Evolutionary conservation across 441 rosid genomes (phyloP).

Genomic region (Isatis lusitanica): DNA sequence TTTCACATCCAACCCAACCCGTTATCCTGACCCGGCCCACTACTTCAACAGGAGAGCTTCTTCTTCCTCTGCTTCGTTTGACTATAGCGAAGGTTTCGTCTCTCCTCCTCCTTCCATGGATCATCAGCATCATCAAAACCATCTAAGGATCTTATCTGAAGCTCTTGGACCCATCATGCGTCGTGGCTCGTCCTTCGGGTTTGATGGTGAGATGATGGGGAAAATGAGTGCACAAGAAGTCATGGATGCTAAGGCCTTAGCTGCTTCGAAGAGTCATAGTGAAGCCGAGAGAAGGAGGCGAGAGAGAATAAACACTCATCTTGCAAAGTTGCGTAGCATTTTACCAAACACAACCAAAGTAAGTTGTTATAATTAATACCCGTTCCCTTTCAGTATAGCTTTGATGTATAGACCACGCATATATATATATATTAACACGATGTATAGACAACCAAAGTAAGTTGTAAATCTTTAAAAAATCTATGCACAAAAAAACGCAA

Average conservation of each 20-base stretch:
- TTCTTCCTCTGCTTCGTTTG: conserved; percentile 23
- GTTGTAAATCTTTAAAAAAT: not conserved
- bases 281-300: conserved; percentile 95
- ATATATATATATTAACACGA: not conserved
- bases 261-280: conserved; percentile 96
- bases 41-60: conserved; percentile 53
- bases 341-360: conserved; percentile 96
- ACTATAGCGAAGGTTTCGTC: conserved; percentile 28
- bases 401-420: not conserved
- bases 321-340: conserved; percentile 86
- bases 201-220: conserved; percentile 59
- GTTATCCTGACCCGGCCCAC: conserved; percentile 54
- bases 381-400: not conserved
- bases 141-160: conserved; percentile 74
- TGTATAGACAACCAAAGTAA: no score
- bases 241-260: conserved; percentile 98
- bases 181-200: conserved; percentile 61
- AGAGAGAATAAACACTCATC: conserved; percentile 92
- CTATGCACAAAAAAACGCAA: not conserved
- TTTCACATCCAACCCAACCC: conserved; percentile 46
- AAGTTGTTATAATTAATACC: conserved; percentile 35
- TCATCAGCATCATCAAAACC: conserved; percentile 44
- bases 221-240: conserved; percentile 86
- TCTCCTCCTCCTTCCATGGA: conserved; percentile 55
- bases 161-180: conserved; percentile 72